phyloP scores from a whole-genome alignment of 768 basidiomycete species.

The Amanita muscaria region DNA sequence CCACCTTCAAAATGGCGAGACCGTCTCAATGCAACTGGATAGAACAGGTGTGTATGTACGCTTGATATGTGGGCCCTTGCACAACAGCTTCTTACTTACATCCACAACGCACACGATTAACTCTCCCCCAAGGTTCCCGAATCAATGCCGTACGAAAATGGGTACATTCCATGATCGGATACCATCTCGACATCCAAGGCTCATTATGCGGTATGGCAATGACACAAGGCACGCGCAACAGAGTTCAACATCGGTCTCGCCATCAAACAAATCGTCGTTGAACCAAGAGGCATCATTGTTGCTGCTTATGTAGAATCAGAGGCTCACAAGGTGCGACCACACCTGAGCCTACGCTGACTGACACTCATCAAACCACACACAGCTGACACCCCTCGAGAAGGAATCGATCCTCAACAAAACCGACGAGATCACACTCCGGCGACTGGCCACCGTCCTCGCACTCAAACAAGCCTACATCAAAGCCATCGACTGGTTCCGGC shows the following conservation, averaged over 20 bases:
- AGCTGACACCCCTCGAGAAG: slow-evolving; percentile 33
- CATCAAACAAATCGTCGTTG: slow-evolving; percentile 56
- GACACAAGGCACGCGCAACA: slow-evolving; percentile 66
- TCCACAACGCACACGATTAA: too few species aligned
- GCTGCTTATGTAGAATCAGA: slow-evolving; percentile 62
- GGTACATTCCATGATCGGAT: slow-evolving; percentile 70
- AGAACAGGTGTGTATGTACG: slow-evolving; percentile 44
- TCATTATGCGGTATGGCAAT: slow-evolving; percentile 79
- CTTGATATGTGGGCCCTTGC: not conserved
- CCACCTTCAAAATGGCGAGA: slow-evolving; percentile 70
- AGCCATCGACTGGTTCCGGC: slow-evolving; percentile 73
- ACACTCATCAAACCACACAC: not conserved
- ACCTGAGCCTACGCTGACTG: slow-evolving; percentile 16
- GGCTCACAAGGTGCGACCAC: slow-evolving; percentile 54
- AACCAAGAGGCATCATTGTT: slow-evolving; percentile 51
- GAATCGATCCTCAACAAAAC: slow-evolving; percentile 32
- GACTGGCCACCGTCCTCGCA: slow-evolving; percentile 69
- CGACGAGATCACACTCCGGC: slow-evolving; percentile 61
- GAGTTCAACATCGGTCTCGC: slow-evolving; percentile 80
- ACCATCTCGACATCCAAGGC: slow-evolving; percentile 60
- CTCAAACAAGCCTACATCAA: slow-evolving; percentile 79
- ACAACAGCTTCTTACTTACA: too few species aligned
- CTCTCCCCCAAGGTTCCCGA: slow-evolving; percentile 56
- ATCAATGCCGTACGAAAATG: slow-evolving; percentile 55
- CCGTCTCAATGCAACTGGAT: slow-evolving; percentile 58